Evolutionary conservation across 1,139 yeast genomes (phyloP).

Genomic region (Suhomyces yuchorum): DNA sequence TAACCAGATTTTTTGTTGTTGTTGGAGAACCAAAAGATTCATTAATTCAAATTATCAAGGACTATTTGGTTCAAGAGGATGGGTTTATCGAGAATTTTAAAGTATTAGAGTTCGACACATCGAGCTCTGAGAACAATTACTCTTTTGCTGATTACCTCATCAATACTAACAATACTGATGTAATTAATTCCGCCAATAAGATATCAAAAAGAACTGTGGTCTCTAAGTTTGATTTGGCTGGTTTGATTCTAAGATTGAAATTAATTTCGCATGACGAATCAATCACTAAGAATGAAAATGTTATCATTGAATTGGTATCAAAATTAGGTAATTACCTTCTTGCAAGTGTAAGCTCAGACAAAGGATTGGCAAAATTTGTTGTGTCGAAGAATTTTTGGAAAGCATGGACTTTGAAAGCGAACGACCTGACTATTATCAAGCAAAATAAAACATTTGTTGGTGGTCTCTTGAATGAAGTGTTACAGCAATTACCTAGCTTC

Average conservation of each 20-base stretch:
- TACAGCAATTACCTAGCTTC: slow-evolving; percentile 29
- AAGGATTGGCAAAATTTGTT: slow-evolving; percentile 20
- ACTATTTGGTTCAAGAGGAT: slow-evolving; percentile 18
- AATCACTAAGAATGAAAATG: slow-evolving; percentile 13
- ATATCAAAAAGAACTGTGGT: slow-evolving; percentile 9
- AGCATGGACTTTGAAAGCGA: slow-evolving; percentile 11
- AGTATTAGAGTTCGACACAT: slow-evolving; percentile 7
- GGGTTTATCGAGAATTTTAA: slow-evolving; percentile 7
- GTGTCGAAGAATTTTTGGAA: slow-evolving; percentile 23
- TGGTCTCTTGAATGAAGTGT: slow-evolving; percentile 40
- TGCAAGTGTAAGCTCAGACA: slow-evolving; percentile 18
- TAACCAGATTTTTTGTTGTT: slow-evolving; percentile 46
- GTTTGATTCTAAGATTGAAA: slow-evolving; percentile 41
- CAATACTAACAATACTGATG: slow-evolving; percentile 23
- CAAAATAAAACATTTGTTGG: slow-evolving; percentile 29
- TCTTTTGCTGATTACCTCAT: slow-evolving; percentile 27
- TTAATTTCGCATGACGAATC: slow-evolving; percentile 26
- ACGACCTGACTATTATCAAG: slow-evolving; percentile 1
- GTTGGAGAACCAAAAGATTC: slow-evolving; percentile 55
- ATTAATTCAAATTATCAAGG: slow-evolving; percentile 28
- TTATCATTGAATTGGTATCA: slow-evolving; percentile 26
- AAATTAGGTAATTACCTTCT: slow-evolving; percentile 47
- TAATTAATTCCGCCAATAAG: slow-evolving; percentile 16
- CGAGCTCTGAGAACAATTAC: slow-evolving; percentile 3
- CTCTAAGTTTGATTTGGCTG: slow-evolving; percentile 48